Base-by-base conservation (phyloP, 176 grass and related monocot genomes). In the Oryza australiensis region DNA sequence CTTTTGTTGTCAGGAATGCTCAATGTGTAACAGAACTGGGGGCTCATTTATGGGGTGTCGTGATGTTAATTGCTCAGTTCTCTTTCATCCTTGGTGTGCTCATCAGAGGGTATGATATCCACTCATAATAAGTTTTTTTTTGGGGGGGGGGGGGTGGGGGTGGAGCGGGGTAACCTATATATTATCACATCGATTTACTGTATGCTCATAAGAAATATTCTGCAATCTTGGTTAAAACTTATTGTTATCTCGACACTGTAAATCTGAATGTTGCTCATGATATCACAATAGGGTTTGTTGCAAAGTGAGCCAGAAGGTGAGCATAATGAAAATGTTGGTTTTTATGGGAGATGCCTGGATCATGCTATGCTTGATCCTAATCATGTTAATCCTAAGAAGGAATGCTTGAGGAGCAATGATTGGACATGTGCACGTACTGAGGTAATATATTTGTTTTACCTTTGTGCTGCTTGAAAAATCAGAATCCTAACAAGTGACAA, bases 51-150 rank as follows among this genome's bases (percentile, higher is more conserved):
- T 98, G 84, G 81, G 84, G 82, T 98, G 95, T 63, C 90, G 92
- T 70, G 87, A 93, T 88, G 69, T 79, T 79, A 88, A 87, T 84
- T 98, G 92, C 66, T 87, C 46, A 10, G 76, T 86, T 43, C 32
- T 83, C 71, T 98, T 98, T 93, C 95, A 98, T 93, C 87, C 95
- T 76, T 98, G 95, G 95, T 98, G 95, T 86, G 95, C 90, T 20
- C 92, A 95, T 72, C 86, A 85, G 79, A 89, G 83, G 95, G 95
- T 98, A 91, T 85, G 26, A 15, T 48, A 72, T 75, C 18, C 80
- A 65, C 45, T 62, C 18, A 53, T 35, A 18, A 46, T 67, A 57
- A 60, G 28, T 9, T 43, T 42, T 81, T 69, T 64, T 76, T 69
- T 3, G 1, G 33, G 46, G 63, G n/a, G n/a, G n/a, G n/a, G n/a